A percentile compares a stretch with the other conserved stretches of the same genome.
phyloP scores from a whole-genome alignment of 1,284 basidiomycete genomes.

The Fistulina hepatica region DNA sequence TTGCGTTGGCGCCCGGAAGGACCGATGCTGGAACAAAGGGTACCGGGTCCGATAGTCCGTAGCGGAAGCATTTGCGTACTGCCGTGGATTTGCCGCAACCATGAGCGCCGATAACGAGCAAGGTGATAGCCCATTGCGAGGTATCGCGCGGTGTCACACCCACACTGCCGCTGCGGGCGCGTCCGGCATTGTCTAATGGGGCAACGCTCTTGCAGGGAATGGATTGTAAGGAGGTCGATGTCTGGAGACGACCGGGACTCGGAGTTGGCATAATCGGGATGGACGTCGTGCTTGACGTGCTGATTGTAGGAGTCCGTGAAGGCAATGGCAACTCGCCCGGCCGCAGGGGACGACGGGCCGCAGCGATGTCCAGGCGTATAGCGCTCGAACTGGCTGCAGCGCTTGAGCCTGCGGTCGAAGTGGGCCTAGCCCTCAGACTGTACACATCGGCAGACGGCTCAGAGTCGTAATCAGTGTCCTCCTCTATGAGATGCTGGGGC shows the following conservation, averaged over 20 bases:
- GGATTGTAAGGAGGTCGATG: conserved; percentile 33
- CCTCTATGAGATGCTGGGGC: conserved; percentile 31
- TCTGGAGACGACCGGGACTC: conserved; percentile 25
- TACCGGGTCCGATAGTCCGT: conserved; percentile 39
- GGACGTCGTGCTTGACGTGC: conserved; percentile 32
- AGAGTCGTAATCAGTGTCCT: conserved; percentile 41
- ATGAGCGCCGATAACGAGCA: conserved; percentile 56
- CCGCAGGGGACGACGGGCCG: conserved; percentile 26
- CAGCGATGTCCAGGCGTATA: too few relatives aligned
- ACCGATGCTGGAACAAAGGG: conserved; percentile 18
- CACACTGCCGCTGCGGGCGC: conserved; percentile 48
- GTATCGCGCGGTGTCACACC: conserved; percentile 25
- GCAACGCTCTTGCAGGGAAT: conserved; percentile 22
- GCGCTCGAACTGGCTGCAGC: conserved; percentile 27
- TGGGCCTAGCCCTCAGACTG: too few relatives aligned
- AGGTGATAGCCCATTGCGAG: conserved; percentile 33
- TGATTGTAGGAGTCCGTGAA: conserved; percentile 35
- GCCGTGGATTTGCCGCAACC: conserved; percentile 65
- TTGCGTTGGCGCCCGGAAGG: neutral
- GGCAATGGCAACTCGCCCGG: conserved; percentile 46
- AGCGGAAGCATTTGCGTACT: conserved; percentile 54
- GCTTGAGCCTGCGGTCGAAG: conserved; percentile 25
- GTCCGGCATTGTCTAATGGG: conserved; percentile 23
- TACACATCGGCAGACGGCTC: conserved; percentile 37
- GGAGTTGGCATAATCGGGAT: conserved; percentile 16